Conservation (phyloP, 768 basidiomycete genomes). For the Dioszegia aurantiaca region DNA sequence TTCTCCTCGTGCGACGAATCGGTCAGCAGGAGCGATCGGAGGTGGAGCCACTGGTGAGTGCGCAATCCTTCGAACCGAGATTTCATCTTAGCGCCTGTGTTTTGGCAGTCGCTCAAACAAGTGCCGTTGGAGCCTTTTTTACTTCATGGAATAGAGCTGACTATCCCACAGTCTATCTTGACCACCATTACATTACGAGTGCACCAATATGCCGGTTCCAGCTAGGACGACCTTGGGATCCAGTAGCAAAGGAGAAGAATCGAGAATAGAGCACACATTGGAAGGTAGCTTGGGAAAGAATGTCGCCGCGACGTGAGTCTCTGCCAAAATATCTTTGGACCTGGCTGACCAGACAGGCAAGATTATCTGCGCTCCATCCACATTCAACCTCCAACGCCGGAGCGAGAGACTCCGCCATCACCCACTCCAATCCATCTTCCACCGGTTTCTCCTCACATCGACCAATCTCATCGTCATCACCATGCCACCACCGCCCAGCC, state of each 20-base stretch:
- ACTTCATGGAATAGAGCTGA: too few relatives aligned
- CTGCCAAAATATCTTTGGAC: neutral
- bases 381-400: conserved; percentile 46
- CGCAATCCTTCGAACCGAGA: too few relatives aligned
- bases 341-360: conserved; percentile 21
- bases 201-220: too few relatives aligned
- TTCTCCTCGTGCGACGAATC: too few relatives aligned
- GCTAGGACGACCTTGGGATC: too few relatives aligned
- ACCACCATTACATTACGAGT: too few relatives aligned
- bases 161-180: too few relatives aligned
- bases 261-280: conserved; percentile 27
- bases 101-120: too few relatives aligned
- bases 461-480: neutral
- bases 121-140: too few relatives aligned
- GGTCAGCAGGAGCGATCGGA: too few relatives aligned
- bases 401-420: conserved; percentile 26
- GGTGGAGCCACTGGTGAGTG: too few relatives aligned
- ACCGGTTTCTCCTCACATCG: neutral
- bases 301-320: neutral
- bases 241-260: conserved; percentile 27
- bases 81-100: too few relatives aligned
- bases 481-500: conserved; percentile 1
- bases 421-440: conserved; percentile 6
- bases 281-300: conserved; percentile 18
- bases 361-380: conserved; percentile 35